Evolutionary conservation across 306 rosid species (phyloP).

Genomic region (Lagenaria siceraria): DNA sequence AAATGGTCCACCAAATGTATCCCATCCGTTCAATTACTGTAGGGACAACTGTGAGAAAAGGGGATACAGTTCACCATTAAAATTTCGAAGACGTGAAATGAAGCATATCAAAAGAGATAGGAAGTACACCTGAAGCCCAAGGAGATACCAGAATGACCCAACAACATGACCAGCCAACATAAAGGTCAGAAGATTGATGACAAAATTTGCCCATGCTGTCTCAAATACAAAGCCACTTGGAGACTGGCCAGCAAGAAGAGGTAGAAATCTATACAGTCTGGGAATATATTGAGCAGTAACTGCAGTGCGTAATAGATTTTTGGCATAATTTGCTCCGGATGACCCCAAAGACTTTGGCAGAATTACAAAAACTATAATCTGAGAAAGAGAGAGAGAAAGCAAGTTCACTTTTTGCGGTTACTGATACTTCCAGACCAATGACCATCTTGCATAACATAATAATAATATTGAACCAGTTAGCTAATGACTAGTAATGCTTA

Average conservation of each 20-base stretch:
- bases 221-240: constrained; percentile 67
- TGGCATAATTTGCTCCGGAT: constrained; percentile 69
- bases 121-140: constrained; percentile 61
- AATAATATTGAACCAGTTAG: neutral
- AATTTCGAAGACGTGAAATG: neutral
- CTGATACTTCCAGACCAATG: neutral
- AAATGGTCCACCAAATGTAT: neutral
- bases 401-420: neutral
- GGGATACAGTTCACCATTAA: neutral
- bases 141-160: constrained; percentile 76
- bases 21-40: neutral
- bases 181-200: constrained; percentile 62
- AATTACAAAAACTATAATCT: constrained; percentile 45
- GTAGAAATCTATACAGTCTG: constrained; percentile 51
- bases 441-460: neutral
- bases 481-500: neutral
- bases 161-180: constrained; percentile 62
- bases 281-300: constrained; percentile 66
- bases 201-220: constrained; percentile 66
- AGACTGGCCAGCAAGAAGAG: constrained; percentile 55
- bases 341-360: constrained; percentile 34
- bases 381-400: neutral
- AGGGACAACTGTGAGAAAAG: neutral
- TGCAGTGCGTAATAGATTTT: constrained; percentile 48
- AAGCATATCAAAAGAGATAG: neutral